Conservation (phyloP, 2,329 filamentous ascomycete genomes). For the Apiospora aurea region DNA sequence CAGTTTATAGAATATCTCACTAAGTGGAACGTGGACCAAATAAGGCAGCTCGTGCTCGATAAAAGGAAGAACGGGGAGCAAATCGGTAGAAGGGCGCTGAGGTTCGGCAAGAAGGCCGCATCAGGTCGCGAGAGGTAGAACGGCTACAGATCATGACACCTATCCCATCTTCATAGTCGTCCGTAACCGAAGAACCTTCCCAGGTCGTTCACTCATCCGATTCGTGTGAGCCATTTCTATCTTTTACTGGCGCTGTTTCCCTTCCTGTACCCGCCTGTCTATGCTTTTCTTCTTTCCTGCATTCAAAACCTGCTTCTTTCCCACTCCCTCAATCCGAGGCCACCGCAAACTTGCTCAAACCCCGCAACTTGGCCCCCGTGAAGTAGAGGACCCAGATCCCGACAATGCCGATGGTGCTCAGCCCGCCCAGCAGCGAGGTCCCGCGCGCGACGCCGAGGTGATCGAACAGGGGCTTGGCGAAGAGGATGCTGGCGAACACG, state of each 20-base stretch:
- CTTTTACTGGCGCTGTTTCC: neutral
- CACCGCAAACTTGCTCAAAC: constrained; percentile 64
- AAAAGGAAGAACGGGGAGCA: too few relatives aligned
- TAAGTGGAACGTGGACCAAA: neutral
- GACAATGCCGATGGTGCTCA: constrained; percentile 60
- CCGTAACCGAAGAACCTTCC: too few relatives aligned
- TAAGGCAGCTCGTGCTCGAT: neutral
- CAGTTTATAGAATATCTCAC: neutral
- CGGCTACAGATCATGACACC: too few relatives aligned
- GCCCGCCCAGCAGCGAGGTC: constrained; percentile 61
- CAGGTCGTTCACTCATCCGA: too few relatives aligned
- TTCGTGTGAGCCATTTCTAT: neutral
- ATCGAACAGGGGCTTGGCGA: constrained; percentile 64
- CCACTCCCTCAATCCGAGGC: constrained; percentile 32
- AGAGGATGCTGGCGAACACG: constrained; percentile 64
- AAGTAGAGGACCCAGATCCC: constrained; percentile 68
- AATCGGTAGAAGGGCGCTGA: neutral
- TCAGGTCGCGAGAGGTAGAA: too few relatives aligned
- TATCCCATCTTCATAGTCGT: too few relatives aligned
- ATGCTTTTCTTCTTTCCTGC: neutral
- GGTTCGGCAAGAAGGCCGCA: neutral
- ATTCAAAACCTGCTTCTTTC: neutral
- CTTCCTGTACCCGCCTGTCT: neutral
- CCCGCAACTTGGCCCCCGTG: constrained; percentile 60
- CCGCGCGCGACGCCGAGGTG: constrained; percentile 67